Conservation (phyloP, 1,139 yeast species). For the Blastobotrys proliferans region DNA sequence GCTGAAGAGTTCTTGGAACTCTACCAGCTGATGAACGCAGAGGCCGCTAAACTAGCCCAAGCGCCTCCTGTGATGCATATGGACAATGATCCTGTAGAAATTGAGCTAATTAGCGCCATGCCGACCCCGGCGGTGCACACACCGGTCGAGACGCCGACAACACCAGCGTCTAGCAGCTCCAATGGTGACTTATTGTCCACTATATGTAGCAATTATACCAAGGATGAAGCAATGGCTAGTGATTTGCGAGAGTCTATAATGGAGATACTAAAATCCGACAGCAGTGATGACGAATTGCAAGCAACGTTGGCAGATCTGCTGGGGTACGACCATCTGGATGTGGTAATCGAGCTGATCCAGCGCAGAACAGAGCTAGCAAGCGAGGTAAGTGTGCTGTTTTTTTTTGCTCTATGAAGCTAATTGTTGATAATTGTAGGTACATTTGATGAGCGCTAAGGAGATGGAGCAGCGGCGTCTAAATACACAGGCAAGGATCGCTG, state of each 20-base stretch:
- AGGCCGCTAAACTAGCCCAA: neutral
- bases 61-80: neutral
- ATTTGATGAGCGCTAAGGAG: conserved; percentile 51
- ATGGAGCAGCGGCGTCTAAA: conserved; percentile 54
- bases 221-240: conserved; percentile 13
- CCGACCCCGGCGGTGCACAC: too few relatives aligned
- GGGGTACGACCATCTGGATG: conserved; percentile 81
- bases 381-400: neutral
- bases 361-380: conserved; percentile 34
- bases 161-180: neutral
- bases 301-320: conserved; percentile 67
- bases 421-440: neutral
- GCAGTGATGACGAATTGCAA: conserved; percentile 60
- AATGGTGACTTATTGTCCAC: too few relatives aligned
- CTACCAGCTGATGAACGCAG: neutral
- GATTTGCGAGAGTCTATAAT: conserved; percentile 27
- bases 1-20: conserved; percentile 5
- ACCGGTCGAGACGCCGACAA: neutral
- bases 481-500: conserved; percentile 43
- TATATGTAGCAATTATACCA: neutral
- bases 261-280: conserved; percentile 33
- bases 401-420: neutral
- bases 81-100: conserved; percentile 11
- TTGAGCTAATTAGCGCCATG: too few relatives aligned
- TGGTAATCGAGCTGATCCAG: conserved; percentile 63